A percentile compares a stretch with the other conserved stretches of the same genome.
Conservation (phyloP, 2,329 filamentous ascomycete species). For the Xylariaceae sp. region DNA sequence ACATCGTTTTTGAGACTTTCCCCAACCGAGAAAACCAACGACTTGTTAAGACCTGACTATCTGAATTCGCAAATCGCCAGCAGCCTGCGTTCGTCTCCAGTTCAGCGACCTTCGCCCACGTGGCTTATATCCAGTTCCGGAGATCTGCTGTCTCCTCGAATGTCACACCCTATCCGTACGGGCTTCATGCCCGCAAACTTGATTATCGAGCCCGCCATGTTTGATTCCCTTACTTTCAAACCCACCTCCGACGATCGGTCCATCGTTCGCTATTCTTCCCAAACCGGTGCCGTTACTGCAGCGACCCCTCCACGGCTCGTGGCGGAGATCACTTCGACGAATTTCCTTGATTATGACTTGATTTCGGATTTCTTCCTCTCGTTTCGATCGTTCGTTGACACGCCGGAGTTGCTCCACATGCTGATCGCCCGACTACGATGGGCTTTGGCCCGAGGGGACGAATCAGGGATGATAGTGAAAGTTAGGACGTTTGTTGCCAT, state of each 20-base stretch:
- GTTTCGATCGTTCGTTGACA: constrained; percentile 80
- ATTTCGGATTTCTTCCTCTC: constrained; percentile 98
- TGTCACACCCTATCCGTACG: constrained; percentile 39
- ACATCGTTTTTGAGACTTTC: constrained; percentile 44
- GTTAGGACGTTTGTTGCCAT: constrained; percentile 94
- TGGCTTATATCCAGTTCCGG: constrained; percentile 13
- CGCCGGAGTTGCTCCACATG: constrained; percentile 73
- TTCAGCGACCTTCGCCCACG: constrained; percentile 28
- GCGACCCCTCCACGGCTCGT: constrained; percentile 88
- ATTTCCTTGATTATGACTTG: constrained; percentile 93
- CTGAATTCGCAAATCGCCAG: constrained; percentile 34
- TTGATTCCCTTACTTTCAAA: constrained; percentile 74
- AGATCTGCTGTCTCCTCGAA: constrained; percentile 30
- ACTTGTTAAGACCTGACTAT: constrained; percentile 29
- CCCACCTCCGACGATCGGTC: constrained; percentile 73
- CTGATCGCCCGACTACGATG: constrained; percentile 81
- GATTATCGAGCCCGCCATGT: constrained; percentile 70
- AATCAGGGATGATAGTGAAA: constrained; percentile 87
- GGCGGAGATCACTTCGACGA: constrained; percentile 93
- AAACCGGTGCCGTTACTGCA: constrained; percentile 72
- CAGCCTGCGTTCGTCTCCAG: constrained; percentile 35
- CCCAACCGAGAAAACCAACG: constrained; percentile 27
- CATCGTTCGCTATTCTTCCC: constrained; percentile 76
- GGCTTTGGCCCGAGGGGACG: constrained; percentile 76
- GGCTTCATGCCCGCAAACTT: constrained; percentile 47